A percentile compares a stretch with the other conserved stretches of the same genome.
These are phyloP conservation scores for Paxillus rubicundulus DNA, from an alignment of 768 basidiomycete genomes.

Conservation along the genomic window DNA sequence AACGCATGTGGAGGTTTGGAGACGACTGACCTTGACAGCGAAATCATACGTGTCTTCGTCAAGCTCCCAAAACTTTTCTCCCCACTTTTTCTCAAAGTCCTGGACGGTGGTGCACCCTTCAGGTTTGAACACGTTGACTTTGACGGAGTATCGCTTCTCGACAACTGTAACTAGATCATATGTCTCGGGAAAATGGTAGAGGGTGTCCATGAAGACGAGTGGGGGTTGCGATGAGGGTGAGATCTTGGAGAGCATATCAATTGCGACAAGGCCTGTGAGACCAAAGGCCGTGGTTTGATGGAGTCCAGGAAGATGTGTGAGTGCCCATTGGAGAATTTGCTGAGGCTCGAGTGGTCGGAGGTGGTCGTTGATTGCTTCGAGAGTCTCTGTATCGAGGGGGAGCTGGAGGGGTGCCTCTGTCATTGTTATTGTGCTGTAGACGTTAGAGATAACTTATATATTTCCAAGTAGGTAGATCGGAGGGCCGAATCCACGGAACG, in stretches of 20 bases:
- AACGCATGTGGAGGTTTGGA: neutral
- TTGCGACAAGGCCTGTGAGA: slow-evolving; percentile 87
- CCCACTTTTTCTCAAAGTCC: slow-evolving; percentile 80
- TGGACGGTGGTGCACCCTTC: slow-evolving; percentile 59
- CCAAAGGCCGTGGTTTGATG: slow-evolving; percentile 98
- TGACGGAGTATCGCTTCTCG: slow-evolving; percentile 66
- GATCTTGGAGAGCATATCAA: slow-evolving; percentile 91
- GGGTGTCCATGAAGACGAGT: slow-evolving; percentile 93
- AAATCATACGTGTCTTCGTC: slow-evolving; percentile 91
- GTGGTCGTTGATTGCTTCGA: slow-evolving; percentile 69
- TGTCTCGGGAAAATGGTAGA: slow-evolving; percentile 95
- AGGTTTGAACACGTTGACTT: slow-evolving; percentile 78
- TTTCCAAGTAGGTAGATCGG: no score
- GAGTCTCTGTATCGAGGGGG: slow-evolving; percentile 56
- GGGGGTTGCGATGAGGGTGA: slow-evolving; percentile 61
- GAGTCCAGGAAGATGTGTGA: slow-evolving; percentile 73
- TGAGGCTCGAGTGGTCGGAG: slow-evolving; percentile 73
- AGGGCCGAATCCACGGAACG: no score
- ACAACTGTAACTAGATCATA: slow-evolving; percentile 86
- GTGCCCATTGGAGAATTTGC: slow-evolving; percentile 83
- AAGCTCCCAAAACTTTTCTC: slow-evolving; percentile 80
- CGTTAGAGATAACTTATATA: neutral
- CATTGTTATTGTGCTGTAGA: slow-evolving; percentile 13
- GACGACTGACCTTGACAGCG: slow-evolving; percentile 71
- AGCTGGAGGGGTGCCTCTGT: slow-evolving; percentile 45